A percentile compares a stretch with the other conserved stretches of the same genome.
These are phyloP conservation scores for Typha latifolia DNA, from an alignment of 176 grass and related monocot species.

Conservation along the genomic window DNA sequence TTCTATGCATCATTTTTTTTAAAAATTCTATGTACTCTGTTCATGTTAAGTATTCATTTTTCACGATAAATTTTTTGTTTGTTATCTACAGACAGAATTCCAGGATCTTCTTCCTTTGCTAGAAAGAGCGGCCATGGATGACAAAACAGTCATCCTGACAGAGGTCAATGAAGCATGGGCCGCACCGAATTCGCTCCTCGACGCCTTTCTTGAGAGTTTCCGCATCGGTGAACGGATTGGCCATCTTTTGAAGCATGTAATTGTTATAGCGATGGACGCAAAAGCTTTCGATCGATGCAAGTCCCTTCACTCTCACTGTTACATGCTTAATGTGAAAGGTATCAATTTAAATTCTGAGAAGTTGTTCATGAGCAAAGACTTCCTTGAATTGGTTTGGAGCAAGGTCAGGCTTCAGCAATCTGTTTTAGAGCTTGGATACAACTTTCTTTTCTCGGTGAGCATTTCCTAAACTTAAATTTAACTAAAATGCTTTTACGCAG, in stretches of 20 bases:
- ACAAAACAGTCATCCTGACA: conserved; percentile 28
- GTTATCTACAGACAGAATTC: not conserved
- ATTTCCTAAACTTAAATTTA: not conserved
- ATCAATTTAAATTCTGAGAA: conserved; percentile 2
- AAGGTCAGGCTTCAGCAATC: conserved; percentile 20
- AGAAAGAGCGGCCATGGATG: conserved; percentile 20
- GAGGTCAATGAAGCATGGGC: conserved; percentile 19
- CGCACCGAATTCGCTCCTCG: conserved; percentile 2
- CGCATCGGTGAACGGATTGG: conserved; percentile 13
- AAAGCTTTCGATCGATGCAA: conserved; percentile 12
- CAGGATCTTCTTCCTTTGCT: not conserved
- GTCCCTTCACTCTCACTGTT: conserved; percentile 24
- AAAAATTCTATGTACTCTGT: too few relatives aligned
- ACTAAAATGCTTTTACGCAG: too few relatives aligned
- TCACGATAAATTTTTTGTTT: not conserved
- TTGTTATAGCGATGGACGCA: conserved; percentile 15
- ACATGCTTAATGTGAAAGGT: not conserved
- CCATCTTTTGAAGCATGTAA: conserved; percentile 21
- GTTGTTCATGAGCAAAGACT: conserved; percentile 14
- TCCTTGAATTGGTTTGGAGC: conserved; percentile 18
- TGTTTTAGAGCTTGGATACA: conserved; percentile 21
- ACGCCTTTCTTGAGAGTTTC: conserved; percentile 29
- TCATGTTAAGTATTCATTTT: too few relatives aligned
- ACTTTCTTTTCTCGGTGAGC: conserved; percentile 1
- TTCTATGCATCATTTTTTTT: too few relatives aligned